Percentiles rank a stretch among this genome's conserved stretches.
Evolutionary conservation across 176 grass and related monocot species (phyloP).

Genomic region (Poa pratensis): DNA sequence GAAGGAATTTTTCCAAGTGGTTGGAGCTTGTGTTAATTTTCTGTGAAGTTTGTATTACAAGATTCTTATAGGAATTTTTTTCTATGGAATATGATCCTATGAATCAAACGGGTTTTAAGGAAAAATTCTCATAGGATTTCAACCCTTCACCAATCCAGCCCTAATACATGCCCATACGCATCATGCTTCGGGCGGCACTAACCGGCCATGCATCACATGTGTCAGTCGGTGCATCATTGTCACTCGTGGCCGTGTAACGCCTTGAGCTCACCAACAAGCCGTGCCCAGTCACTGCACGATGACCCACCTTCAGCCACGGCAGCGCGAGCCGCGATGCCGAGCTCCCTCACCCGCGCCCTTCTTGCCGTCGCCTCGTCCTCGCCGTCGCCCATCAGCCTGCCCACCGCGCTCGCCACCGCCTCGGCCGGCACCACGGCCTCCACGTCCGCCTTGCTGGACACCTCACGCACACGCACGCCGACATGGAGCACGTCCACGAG

Average conservation of each 20-base stretch:
- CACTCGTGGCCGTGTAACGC: neutral
- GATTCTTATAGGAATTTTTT: too few species aligned
- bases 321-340: constrained; percentile 23
- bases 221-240: neutral
- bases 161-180: neutral
- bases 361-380: neutral
- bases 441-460: neutral
- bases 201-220: neutral
- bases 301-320: constrained; percentile 53
- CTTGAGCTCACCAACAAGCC: constrained; percentile 40
- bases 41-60: too few species aligned
- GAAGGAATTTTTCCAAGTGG: too few species aligned
- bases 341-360: constrained; percentile 15
- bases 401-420: constrained; percentile 30
- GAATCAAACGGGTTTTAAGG: too few species aligned
- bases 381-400: constrained; percentile 33
- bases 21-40: too few species aligned
- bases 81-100: too few species aligned
- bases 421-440: constrained; percentile 40
- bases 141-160: too few species aligned
- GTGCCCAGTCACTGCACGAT: constrained; percentile 32
- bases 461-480: constrained; percentile 45
- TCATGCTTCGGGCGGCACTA: neutral
- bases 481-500: constrained; percentile 51
- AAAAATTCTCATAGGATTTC: too few species aligned